Percentiles rank a stretch among this genome's conserved stretches.
Conservation (phyloP, 1,139 yeast species). For the Geotrichum aggregatum region DNA sequence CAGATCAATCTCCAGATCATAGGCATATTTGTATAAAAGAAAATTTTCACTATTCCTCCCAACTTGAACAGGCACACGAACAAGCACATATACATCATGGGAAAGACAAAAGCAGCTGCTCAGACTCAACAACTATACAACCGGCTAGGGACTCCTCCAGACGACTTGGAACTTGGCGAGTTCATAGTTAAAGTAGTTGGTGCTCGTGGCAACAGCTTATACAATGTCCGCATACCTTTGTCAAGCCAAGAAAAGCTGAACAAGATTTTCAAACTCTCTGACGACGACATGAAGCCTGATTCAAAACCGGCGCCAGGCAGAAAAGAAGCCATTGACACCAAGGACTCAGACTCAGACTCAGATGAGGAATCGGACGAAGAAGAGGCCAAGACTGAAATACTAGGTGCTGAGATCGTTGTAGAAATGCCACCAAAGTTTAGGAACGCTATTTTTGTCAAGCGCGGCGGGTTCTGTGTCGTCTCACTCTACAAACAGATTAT, state of each 20-base stretch:
- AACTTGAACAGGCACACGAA: neutral
- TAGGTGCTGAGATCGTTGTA: constrained; percentile 24
- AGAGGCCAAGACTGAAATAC: neutral
- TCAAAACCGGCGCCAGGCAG: neutral
- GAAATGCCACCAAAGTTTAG: constrained; percentile 40
- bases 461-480: constrained; percentile 40
- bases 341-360: constrained; percentile 22
- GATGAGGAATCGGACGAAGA: constrained; percentile 8
- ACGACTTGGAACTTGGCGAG: constrained; percentile 31
- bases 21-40: too few relatives aligned
- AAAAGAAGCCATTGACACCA: constrained; percentile 6
- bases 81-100: constrained; percentile 23
- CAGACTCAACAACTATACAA: constrained; percentile 26
- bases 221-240: constrained; percentile 34
- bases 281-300: constrained; percentile 20
- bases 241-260: constrained; percentile 25
- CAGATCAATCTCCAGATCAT: too few relatives aligned
- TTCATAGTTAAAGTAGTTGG: constrained; percentile 34
- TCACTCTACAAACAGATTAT: constrained; percentile 29
- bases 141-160: constrained; percentile 33
- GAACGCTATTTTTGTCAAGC: constrained; percentile 38
- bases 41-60: constrained; percentile 4
- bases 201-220: constrained; percentile 37
- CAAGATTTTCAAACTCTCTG: constrained; percentile 17
- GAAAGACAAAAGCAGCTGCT: constrained; percentile 27